phyloP scores from a whole-genome alignment of 208 protist genomes.

The Trichomonas gallinae region DNA sequence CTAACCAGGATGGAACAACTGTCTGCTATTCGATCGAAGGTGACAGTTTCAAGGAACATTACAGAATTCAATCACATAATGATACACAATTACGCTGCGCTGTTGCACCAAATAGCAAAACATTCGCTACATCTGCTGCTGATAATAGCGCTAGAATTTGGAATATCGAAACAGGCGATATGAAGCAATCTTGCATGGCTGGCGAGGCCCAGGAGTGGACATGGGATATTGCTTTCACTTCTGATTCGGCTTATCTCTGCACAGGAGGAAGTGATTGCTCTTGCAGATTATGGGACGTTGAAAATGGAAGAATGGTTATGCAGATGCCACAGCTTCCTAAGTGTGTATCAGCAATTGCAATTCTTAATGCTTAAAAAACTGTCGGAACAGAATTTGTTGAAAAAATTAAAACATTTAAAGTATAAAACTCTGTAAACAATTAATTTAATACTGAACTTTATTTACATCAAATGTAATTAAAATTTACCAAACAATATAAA shows the following conservation, averaged over 20 bases:
- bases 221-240: neutral
- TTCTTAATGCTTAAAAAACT: neutral
- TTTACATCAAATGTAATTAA: too few species aligned
- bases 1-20: neutral
- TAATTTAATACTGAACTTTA: too few species aligned
- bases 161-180: neutral
- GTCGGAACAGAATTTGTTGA: too few species aligned
- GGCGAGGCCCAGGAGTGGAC: neutral
- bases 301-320: neutral
- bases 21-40: neutral
- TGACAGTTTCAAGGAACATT: neutral
- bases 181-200: neutral
- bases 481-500: too few species aligned
- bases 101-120: neutral
- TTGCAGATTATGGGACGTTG: neutral
- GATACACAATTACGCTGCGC: neutral
- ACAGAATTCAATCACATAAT: neutral
- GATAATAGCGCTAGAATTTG: neutral
- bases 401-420: too few species aligned
- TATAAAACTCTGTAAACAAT: too few species aligned
- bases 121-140: neutral
- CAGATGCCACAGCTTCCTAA: neutral
- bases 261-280: neutral
- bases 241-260: neutral
- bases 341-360: neutral